Conservation (phyloP, 805 yeast species). For the Lipomyces orientalis region DNA sequence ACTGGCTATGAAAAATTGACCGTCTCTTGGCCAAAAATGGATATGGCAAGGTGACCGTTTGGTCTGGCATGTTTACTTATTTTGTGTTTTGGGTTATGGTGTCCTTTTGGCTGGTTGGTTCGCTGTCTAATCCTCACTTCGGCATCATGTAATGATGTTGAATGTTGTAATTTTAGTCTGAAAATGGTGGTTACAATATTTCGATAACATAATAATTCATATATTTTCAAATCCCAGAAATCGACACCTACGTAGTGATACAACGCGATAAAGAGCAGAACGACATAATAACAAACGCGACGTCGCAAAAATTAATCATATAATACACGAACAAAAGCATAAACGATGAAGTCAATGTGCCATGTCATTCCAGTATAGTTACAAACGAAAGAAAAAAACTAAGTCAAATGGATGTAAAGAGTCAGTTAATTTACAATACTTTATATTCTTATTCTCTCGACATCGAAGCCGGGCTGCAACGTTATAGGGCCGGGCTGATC, state of each 20-base stretch:
- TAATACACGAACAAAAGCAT: not conserved
- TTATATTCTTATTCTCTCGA: too few relatives aligned
- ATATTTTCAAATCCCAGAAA: not conserved
- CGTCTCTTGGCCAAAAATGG: too few relatives aligned
- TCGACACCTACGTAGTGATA: not conserved
- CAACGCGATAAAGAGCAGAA: not conserved
- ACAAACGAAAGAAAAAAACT: not conserved
- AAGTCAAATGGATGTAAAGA: not conserved
- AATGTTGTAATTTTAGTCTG: too few relatives aligned
- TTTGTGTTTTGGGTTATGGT: too few relatives aligned
- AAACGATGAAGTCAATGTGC: not conserved
- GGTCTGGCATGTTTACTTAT: too few relatives aligned
- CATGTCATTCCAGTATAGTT: not conserved
- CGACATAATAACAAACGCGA: not conserved
- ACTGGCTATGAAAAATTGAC: not conserved
- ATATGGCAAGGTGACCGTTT: too few relatives aligned
- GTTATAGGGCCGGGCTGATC: not conserved
- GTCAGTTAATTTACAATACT: not conserved
- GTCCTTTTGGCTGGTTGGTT: too few relatives aligned
- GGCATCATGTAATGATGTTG: too few relatives aligned
- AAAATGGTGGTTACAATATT: too few relatives aligned
- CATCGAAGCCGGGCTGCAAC: not conserved
- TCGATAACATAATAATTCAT: too few relatives aligned
- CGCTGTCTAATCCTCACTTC: too few relatives aligned
- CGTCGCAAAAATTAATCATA: too few relatives aligned